These are phyloP conservation scores for Nemania abortiva DNA, from an alignment of 2,329 filamentous ascomycete genomes.

Conservation along the genomic window DNA sequence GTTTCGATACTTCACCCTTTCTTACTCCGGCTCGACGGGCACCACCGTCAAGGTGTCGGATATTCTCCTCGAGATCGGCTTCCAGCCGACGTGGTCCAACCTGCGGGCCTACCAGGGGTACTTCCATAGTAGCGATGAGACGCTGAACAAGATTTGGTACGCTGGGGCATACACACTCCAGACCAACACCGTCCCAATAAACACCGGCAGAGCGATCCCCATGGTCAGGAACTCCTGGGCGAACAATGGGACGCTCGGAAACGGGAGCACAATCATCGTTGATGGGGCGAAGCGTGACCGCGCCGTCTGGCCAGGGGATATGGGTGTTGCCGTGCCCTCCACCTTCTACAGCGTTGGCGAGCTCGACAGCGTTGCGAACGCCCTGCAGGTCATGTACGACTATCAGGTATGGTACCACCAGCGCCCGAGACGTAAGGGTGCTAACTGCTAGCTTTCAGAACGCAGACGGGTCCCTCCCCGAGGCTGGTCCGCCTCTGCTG, in stretches of 20 bases:
- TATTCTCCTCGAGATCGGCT: slow-evolving; percentile 35
- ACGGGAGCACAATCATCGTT: slow-evolving; percentile 50
- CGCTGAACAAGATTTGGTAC: slow-evolving; percentile 69
- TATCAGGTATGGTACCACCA: slow-evolving; percentile 44
- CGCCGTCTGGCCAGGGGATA: slow-evolving; percentile 69
- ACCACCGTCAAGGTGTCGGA: slow-evolving; percentile 50
- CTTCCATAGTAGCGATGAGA: slow-evolving; percentile 45
- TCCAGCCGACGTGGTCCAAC: slow-evolving; percentile 26
- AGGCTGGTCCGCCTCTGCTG: slow-evolving; percentile 46
- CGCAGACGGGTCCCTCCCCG: slow-evolving; percentile 44
- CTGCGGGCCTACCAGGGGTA: slow-evolving; percentile 26
- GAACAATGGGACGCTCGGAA: slow-evolving; percentile 49
- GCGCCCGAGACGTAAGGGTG: slow-evolving; percentile 1
- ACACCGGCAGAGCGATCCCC: slow-evolving; percentile 46
- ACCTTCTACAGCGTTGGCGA: slow-evolving; percentile 63
- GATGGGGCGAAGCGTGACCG: slow-evolving; percentile 67
- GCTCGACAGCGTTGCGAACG: slow-evolving; percentile 59
- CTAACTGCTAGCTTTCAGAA: slow-evolving; percentile 31
- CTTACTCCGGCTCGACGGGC: slow-evolving; percentile 37
- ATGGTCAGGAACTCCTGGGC: slow-evolving; percentile 47
- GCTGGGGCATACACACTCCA: slow-evolving; percentile 66
- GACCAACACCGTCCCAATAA: slow-evolving; percentile 45
- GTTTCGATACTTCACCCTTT: slow-evolving; percentile 63
- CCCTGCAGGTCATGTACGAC: slow-evolving; percentile 55
- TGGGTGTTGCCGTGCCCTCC: slow-evolving; percentile 64